Evolutionary conservation across 225 moss, liverwort and hornwort species (phyloP), one percentile per base, ranked within the genome.

Genomic region (Marchantia polymorpha): DNA sequence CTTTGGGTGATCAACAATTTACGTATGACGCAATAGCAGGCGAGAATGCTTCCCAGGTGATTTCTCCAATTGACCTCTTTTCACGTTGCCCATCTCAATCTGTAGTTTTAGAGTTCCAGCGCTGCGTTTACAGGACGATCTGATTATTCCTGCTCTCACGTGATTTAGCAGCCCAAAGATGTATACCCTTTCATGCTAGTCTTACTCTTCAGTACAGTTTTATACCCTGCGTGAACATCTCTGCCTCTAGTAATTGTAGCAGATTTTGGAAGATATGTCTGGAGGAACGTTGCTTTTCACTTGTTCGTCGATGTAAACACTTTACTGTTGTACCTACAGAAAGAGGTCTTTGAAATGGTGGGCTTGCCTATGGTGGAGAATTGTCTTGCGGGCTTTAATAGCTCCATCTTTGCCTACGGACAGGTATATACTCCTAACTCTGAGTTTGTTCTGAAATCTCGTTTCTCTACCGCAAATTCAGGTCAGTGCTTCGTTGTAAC

Each of bases 321-420:
- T 23, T 7, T 6, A 12, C 19, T 10, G 49, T 6, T 71, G 49
- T n/a, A 22, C 51, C n/a, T 72, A 53, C 87, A 91, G 99, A 83
- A 88, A 69, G 88, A 90, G 8, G 86, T 95, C 1, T 99, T 99
- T 64, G 83, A 91, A 77, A 91, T 92, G 93, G 93, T 99, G 54
- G 99, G 99, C 64, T 67, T 90, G 76, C 99, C 99, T 0, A 99
- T 99, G 99, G 99, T 95, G 85, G 95, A 99, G 86, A 93, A 99
- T 53, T 95, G 99, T 79, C 91, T 99, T 48, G 91, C 92, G 48
- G 99, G 99, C 60, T 99, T 99, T 81, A 99, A 95, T 76, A 99
- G 99, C 80, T 99, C 99, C 8, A 99, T 99, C 69, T 99, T 99
- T 70, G 99, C 95, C 0, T 99, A 91, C 64, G 99, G 99, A 26